Conservation (phyloP, 2,329 filamentous ascomycete genomes). For the Myriosclerotinia curreyana region DNA sequence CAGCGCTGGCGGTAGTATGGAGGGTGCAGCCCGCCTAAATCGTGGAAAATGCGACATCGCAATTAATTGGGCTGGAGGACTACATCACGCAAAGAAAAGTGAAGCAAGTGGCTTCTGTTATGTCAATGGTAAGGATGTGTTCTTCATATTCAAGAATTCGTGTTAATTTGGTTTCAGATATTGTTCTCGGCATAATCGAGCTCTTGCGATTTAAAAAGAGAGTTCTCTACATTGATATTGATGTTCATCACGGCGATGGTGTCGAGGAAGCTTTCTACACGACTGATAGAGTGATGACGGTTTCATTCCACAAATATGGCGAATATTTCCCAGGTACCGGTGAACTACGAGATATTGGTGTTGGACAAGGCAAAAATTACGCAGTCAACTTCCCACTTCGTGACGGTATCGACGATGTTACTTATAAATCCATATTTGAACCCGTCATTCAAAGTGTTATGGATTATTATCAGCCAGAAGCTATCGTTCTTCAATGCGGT, state of each 20-base stretch:
- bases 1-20: slow-evolving; percentile 90
- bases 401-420: slow-evolving; percentile 85
- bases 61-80: slow-evolving; percentile 95
- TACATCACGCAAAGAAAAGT: slow-evolving; percentile 96
- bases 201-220: slow-evolving; percentile 86
- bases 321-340: slow-evolving; percentile 94
- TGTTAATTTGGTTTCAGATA: slow-evolving; percentile 63
- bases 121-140: slow-evolving; percentile 71
- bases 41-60: slow-evolving; percentile 93
- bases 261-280: slow-evolving; percentile 94
- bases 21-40: slow-evolving; percentile 85
- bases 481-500: slow-evolving; percentile 93
- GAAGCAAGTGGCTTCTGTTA: slow-evolving; percentile 98
- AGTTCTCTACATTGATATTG: slow-evolving; percentile 96
- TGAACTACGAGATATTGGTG: slow-evolving; percentile 79
- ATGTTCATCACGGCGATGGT: slow-evolving; percentile 90
- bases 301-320: slow-evolving; percentile 95
- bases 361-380: slow-evolving; percentile 85
- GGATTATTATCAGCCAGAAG: slow-evolving; percentile 82
- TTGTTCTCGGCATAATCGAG: slow-evolving; percentile 92
- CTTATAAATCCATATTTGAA: slow-evolving; percentile 89
- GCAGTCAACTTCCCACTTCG: slow-evolving; percentile 87
- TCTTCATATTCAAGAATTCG: slow-evolving; percentile 21
- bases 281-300: slow-evolving; percentile 87
- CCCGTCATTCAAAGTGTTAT: slow-evolving; percentile 85